Evolutionary conservation across 345 rosid species (phyloP).

Genomic region (Raphanus sativus): DNA sequence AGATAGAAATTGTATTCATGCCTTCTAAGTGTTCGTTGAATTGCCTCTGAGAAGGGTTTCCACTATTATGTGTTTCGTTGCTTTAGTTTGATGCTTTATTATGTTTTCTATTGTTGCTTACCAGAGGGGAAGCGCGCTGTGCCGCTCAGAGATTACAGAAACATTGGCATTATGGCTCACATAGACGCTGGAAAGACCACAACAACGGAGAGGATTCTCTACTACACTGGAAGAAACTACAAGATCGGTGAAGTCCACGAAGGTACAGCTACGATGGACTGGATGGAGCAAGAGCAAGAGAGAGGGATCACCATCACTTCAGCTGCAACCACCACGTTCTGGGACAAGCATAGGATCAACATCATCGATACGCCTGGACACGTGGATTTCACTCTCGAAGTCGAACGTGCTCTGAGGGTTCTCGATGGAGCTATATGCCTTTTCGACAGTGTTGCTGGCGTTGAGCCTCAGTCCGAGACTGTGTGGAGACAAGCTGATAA

Average conservation of each 20-base stretch:
- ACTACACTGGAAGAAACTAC: slow-evolving; percentile 92
- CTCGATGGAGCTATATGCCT: slow-evolving; percentile 95
- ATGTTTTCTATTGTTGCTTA: slow-evolving; percentile 12
- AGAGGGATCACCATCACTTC: slow-evolving; percentile 98
- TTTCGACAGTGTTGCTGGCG: slow-evolving; percentile 99
- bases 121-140: slow-evolving; percentile 64
- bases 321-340: slow-evolving; percentile 91
- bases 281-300: slow-evolving; percentile 99
- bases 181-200: slow-evolving; percentile 99
- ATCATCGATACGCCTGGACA: slow-evolving; percentile 97
- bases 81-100: background rate
- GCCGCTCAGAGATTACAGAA: slow-evolving; percentile 81
- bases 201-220: slow-evolving; percentile 84
- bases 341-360: slow-evolving; percentile 90
- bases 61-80: background rate
- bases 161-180: slow-evolving; percentile 99
- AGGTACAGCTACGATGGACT: slow-evolving; percentile 99
- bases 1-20: background rate
- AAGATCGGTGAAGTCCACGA: slow-evolving; percentile 98
- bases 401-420: slow-evolving; percentile 93
- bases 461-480: slow-evolving; percentile 98
- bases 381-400: slow-evolving; percentile 95
- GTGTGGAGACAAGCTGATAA: slow-evolving; percentile 99
- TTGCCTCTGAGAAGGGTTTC: slow-evolving; percentile 22
- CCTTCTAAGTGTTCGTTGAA: slow-evolving; percentile 37